A percentile compares a stretch with the other conserved stretches of the same genome.
These are phyloP conservation scores for Coemansia sp. DNA, from an alignment of 192 early-diverging fungal species.

Conservation along the genomic window DNA sequence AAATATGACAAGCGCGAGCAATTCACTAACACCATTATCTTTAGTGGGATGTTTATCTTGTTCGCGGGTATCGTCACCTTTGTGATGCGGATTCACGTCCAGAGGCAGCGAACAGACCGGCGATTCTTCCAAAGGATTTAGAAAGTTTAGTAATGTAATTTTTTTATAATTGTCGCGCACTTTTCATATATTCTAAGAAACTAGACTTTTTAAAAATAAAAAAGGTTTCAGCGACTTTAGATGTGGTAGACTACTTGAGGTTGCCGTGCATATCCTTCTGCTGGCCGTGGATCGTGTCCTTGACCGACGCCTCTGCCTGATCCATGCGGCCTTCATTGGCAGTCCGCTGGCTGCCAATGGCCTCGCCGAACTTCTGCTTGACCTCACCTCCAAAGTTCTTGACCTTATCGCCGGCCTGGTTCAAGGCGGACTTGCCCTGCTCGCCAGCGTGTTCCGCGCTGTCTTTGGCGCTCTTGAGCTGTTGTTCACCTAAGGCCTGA, in stretches of 20 bases:
- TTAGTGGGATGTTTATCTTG: conserved; percentile 45
- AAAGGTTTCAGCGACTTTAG: not conserved
- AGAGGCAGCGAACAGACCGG: conserved; percentile 1
- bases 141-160: not conserved
- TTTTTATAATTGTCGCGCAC: not conserved
- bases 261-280: not conserved
- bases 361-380: conserved; percentile 28
- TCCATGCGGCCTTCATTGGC: conserved; percentile 16
- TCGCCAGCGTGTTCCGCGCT: not conserved
- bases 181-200: not conserved
- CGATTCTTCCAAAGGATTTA: conserved; percentile 29
- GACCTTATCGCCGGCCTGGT: conserved; percentile 9
- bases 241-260: not conserved
- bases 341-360: conserved; percentile 19
- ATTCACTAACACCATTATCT: conserved; percentile 49
- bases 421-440: not conserved
- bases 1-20: conserved; percentile 39
- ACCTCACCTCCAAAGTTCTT: conserved; percentile 18
- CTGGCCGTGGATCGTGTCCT: not conserved
- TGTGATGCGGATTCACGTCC: conserved; percentile 21
- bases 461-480: conserved; percentile 12
- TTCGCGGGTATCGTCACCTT: conserved; percentile 28
- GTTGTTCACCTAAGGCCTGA: conserved; percentile 22
- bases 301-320: conserved; percentile 19
- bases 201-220: not conserved